Conservation (phyloP, 2,329 filamentous ascomycete genomes). For the Claviceps cyperi region DNA sequence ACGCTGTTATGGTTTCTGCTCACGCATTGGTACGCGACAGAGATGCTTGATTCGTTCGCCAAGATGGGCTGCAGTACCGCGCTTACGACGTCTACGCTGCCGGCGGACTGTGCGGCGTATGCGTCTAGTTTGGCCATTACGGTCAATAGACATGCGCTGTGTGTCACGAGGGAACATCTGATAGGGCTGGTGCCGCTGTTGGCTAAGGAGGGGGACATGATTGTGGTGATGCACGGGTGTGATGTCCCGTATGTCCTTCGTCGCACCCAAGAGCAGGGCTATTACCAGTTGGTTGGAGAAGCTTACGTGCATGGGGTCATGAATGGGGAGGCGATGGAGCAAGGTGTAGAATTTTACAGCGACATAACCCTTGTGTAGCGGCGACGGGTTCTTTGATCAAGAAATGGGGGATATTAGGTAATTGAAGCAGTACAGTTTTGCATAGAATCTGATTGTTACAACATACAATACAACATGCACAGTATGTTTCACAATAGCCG, state of each 20-base stretch:
- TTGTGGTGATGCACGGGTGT: conserved; percentile 7
- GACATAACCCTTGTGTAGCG: conserved; percentile 3
- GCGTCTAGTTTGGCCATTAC: background rate
- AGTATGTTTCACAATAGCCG: too few relatives aligned
- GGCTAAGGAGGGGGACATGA: conserved; percentile 2
- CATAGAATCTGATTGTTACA: too few relatives aligned
- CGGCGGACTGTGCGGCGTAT: conserved; percentile 2
- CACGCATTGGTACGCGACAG: background rate
- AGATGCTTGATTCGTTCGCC: background rate
- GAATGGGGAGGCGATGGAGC: conserved; percentile 6
- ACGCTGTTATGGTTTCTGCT: conserved; percentile 1
- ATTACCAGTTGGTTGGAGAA: conserved; percentile 6
- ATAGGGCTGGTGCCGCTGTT: conserved; percentile 5
- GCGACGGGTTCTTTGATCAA: too few relatives aligned
- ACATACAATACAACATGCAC: too few relatives aligned
- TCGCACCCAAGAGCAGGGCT: background rate
- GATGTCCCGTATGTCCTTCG: conserved; percentile 6
- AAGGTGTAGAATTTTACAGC: background rate
- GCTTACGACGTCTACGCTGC: background rate
- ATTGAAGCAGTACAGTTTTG: too few relatives aligned
- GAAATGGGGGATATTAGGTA: too few relatives aligned
- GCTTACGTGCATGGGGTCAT: conserved; percentile 8
- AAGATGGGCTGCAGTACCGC: conserved; percentile 2
- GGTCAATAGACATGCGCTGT: conserved; percentile 2
- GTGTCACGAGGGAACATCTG: conserved; percentile 2